Conservation (phyloP, 2,329 filamentous ascomycete genomes). For the Cadophora malorum region DNA sequence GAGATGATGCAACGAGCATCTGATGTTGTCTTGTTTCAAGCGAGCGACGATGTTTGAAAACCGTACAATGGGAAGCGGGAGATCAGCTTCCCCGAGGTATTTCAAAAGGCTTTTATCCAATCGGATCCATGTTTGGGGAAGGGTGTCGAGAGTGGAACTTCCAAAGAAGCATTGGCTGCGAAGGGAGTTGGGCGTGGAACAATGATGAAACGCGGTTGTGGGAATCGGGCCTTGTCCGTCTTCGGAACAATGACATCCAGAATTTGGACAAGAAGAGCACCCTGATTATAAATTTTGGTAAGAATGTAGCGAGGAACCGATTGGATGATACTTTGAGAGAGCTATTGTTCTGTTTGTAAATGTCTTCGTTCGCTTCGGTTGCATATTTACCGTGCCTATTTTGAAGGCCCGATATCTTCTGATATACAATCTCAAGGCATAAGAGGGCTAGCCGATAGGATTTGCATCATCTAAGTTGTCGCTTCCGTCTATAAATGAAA, state of each 20-base stretch:
- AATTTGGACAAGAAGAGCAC: not conserved
- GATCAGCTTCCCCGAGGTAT: not conserved
- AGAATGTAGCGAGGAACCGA: not conserved
- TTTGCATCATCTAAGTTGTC: not conserved
- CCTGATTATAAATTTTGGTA: not conserved
- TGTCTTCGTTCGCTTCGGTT: not conserved
- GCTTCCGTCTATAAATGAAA: not conserved
- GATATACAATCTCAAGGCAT: no score
- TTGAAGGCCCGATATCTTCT: not conserved
- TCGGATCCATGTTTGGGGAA: not conserved
- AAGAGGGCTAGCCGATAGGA: not conserved
- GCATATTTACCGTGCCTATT: not conserved
- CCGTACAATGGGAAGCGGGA: not conserved
- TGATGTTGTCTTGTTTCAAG: constrained; percentile 4
- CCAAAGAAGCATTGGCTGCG: constrained; percentile 5
- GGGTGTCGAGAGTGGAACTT: not conserved
- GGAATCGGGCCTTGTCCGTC: not conserved
- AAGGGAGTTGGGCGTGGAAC: constrained; percentile 11
- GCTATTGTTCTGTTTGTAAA: not conserved
- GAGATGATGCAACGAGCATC: constrained; percentile 2
- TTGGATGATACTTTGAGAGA: not conserved
- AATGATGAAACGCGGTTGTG: constrained; percentile 6
- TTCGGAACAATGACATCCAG: not conserved
- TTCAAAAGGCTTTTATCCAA: not conserved
- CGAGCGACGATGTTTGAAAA: not conserved